Conservation (phyloP, 257 asterid species). For the Pogostemon cablin region DNA sequence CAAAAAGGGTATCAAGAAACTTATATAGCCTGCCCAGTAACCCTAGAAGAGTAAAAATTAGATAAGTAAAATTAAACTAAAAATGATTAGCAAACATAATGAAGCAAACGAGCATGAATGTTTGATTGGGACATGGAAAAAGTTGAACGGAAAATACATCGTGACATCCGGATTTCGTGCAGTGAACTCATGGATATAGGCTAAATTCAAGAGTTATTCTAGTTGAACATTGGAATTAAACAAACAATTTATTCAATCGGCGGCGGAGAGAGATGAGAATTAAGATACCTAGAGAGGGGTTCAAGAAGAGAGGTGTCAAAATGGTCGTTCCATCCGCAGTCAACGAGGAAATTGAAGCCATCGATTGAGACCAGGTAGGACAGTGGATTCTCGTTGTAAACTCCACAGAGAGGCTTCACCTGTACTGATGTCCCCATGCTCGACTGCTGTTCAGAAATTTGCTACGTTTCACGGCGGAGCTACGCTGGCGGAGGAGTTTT, state of each 20-base stretch:
- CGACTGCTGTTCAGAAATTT: background rate
- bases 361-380: conserved; percentile 88
- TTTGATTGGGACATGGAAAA: background rate
- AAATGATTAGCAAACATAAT: background rate
- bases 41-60: no score
- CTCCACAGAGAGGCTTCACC: conserved; percentile 96
- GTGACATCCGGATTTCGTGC: background rate
- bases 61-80: no score
- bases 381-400: conserved; percentile 87
- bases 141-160: background rate
- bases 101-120: background rate
- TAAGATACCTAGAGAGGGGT: conserved; percentile 80
- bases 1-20: no score
- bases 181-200: background rate
- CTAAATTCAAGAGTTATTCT: background rate
- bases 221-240: conserved; percentile 13
- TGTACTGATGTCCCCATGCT: conserved; percentile 96
- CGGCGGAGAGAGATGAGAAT: background rate
- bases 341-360: conserved; percentile 86
- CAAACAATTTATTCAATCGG: conserved; percentile 4
- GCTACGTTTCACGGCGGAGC: conserved; percentile 30
- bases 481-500: conserved; percentile 23
- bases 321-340: conserved; percentile 99
- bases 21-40: no score
- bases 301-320: conserved; percentile 86